Percentiles rank a stretch among this genome's conserved stretches.
Conservation (phyloP, 257 asterid species). For the Gentiana macrophylla region DNA sequence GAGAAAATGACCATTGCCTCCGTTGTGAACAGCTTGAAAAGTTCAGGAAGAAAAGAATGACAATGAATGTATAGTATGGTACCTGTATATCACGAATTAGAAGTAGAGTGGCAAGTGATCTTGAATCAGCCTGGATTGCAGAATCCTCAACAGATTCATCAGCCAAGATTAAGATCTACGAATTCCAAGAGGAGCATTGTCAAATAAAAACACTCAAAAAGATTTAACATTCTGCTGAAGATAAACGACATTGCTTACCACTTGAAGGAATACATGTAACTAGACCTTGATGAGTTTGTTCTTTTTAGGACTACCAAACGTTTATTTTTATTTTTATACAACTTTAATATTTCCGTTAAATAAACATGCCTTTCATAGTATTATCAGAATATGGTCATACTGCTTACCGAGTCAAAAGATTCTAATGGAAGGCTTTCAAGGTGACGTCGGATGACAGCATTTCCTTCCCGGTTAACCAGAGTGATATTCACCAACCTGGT, state of each 20-base stretch:
- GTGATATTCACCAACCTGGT: slow-evolving; percentile 53
- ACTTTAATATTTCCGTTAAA: no score
- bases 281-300: no score
- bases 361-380: no score
- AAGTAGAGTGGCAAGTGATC: slow-evolving; percentile 86
- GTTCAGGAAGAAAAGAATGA: no score
- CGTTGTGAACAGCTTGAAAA: no score
- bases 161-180: slow-evolving; percentile 77
- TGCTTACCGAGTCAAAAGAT: slow-evolving; percentile 79
- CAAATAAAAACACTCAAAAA: no score
- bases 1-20: no score
- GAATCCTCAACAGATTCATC: slow-evolving; percentile 92
- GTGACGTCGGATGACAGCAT: slow-evolving; percentile 79
- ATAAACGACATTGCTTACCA: no score
- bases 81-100: slow-evolving; percentile 93
- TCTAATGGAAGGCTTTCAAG: slow-evolving; percentile 89
- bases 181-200: slow-evolving; percentile 7
- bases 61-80: slow-evolving; percentile 5
- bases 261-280: no score
- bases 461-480: slow-evolving; percentile 81
- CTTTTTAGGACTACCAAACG: no score
- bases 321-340: no score
- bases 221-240: no score
- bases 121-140: slow-evolving; percentile 88
- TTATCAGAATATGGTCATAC: not conserved